phyloP scores from a whole-genome alignment of 2,329 filamentous ascomycete genomes.

The Epichloe sibirici region DNA sequence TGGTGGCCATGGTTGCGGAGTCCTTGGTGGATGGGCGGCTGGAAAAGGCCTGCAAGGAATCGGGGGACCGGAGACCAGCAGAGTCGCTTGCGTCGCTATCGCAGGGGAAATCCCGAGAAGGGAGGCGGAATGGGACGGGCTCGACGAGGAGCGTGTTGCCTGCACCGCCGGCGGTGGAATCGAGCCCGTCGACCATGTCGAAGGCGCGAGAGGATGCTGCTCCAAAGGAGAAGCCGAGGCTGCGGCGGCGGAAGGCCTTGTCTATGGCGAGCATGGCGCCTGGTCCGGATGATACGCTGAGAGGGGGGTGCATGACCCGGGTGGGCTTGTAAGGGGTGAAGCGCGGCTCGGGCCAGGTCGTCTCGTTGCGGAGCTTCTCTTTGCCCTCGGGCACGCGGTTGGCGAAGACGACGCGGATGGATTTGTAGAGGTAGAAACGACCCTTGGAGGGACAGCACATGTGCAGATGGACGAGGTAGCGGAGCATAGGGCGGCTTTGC shows the following conservation, averaged over 20 bases:
- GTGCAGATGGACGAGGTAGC: constrained; percentile 86
- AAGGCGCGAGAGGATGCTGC: constrained; percentile 18
- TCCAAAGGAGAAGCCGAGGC: constrained; percentile 35
- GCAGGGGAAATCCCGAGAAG: constrained; percentile 17
- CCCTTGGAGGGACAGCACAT: constrained; percentile 80
- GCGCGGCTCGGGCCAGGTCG: constrained; percentile 75
- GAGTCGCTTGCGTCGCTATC: constrained; percentile 21
- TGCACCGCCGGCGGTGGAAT: constrained; percentile 10
- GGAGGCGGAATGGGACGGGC: constrained; percentile 38
- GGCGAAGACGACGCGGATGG: constrained; percentile 87
- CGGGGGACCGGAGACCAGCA: constrained; percentile 14
- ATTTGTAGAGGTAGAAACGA: constrained; percentile 83
- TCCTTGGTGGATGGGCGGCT: constrained; percentile 25
- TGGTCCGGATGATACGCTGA: constrained; percentile 24
- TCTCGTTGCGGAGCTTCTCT: constrained; percentile 81
- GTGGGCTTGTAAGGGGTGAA: constrained; percentile 74
- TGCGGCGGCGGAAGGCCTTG: constrained; percentile 45
- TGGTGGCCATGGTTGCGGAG: constrained; percentile 17
- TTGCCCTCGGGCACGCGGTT: constrained; percentile 94
- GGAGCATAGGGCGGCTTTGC: constrained; percentile 55
- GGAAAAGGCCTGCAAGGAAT: constrained; percentile 15
- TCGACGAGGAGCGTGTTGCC: constrained; percentile 29
- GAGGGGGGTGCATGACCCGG: constrained; percentile 36
- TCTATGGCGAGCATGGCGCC: constrained; percentile 44
- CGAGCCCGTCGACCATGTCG: constrained; percentile 21